A percentile compares a stretch with the other conserved stretches of the same genome.
Evolutionary conservation across 495 filamentous ascomycete genomes (phyloP).

Genomic region (Niebla homalea): DNA sequence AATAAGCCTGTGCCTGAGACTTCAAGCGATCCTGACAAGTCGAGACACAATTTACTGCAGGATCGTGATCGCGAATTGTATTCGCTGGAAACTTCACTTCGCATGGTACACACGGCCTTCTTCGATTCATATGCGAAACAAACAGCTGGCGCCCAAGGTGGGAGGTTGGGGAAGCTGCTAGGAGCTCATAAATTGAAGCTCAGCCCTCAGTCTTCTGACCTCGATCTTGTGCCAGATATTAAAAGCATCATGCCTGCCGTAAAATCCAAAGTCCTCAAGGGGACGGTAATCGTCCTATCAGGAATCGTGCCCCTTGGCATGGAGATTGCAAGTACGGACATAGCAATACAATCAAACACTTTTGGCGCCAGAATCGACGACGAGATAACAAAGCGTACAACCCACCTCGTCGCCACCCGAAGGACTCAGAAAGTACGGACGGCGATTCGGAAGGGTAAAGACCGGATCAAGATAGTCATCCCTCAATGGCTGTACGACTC

Average conservation of each 20-base stretch:
- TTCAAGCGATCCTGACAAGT: conserved; percentile 30
- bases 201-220: conserved; percentile 32
- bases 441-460: conserved; percentile 51
- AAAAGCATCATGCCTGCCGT: conserved; percentile 66
- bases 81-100: conserved; percentile 58
- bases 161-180: conserved; percentile 44
- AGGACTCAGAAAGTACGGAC: conserved; percentile 82
- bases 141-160: conserved; percentile 36
- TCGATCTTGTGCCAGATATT: conserved; percentile 67
- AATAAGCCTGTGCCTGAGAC: conserved; percentile 29
- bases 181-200: conserved; percentile 41
- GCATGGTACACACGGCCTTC: conserved; percentile 61
- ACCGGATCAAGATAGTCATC: conserved; percentile 69
- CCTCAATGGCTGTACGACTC: conserved; percentile 79
- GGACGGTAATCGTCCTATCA: conserved; percentile 66
- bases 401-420: conserved; percentile 59
- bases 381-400: conserved; percentile 43
- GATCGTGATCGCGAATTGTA: conserved; percentile 75
- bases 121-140: conserved; percentile 55
- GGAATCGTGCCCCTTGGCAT: conserved; percentile 72
- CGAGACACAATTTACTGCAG: conserved; percentile 65
- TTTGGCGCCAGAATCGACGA: conserved; percentile 68
- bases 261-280: conserved; percentile 57
- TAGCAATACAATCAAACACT: conserved; percentile 66
- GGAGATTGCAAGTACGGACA: conserved; percentile 67